phyloP scores from a whole-genome alignment of 73 alveolate genomes.

The Tetrahymena borealis region DNA sequence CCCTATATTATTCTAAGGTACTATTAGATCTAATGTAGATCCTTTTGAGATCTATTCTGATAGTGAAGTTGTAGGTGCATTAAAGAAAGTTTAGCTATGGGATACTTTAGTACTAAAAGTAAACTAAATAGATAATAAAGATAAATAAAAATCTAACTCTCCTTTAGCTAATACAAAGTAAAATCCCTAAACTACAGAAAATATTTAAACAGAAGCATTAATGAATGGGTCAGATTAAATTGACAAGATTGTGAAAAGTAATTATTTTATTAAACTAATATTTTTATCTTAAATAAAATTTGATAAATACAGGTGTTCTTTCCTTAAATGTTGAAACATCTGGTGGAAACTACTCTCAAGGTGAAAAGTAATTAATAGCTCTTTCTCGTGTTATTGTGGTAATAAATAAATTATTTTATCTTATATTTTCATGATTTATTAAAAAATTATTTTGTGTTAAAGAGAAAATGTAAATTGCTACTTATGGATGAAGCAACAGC shows the following conservation, averaged over 20 bases:
- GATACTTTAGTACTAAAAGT: neutral
- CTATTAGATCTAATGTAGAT: slow-evolving; percentile 84
- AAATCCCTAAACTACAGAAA: slow-evolving; percentile 33
- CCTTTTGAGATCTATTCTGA: slow-evolving; percentile 58
- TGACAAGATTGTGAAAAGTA: slow-evolving; percentile 42
- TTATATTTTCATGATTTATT: neutral
- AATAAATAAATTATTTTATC: neutral
- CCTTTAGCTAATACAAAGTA: slow-evolving; percentile 25
- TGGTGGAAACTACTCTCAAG: slow-evolving; percentile 63
- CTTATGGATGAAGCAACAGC: slow-evolving; percentile 97
- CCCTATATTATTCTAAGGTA: slow-evolving; percentile 76
- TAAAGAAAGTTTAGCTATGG: slow-evolving; percentile 52
- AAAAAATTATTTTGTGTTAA: neutral
- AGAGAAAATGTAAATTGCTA: slow-evolving; percentile 67
- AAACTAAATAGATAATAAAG: slow-evolving; percentile 29
- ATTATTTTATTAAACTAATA: slow-evolving; percentile 25
- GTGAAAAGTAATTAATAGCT: slow-evolving; percentile 66
- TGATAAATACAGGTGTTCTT: slow-evolving; percentile 1
- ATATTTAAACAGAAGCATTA: slow-evolving; percentile 54
- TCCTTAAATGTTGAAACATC: slow-evolving; percentile 51
- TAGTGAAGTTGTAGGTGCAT: slow-evolving; percentile 52
- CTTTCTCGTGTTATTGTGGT: slow-evolving; percentile 62
- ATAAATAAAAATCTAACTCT: slow-evolving; percentile 34
- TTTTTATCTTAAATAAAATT: slow-evolving; percentile 18
- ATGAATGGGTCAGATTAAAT: slow-evolving; percentile 50